Evolutionary conservation across 148 eudicot genomes (phyloP).

Genomic region (Linanthus parryae): DNA sequence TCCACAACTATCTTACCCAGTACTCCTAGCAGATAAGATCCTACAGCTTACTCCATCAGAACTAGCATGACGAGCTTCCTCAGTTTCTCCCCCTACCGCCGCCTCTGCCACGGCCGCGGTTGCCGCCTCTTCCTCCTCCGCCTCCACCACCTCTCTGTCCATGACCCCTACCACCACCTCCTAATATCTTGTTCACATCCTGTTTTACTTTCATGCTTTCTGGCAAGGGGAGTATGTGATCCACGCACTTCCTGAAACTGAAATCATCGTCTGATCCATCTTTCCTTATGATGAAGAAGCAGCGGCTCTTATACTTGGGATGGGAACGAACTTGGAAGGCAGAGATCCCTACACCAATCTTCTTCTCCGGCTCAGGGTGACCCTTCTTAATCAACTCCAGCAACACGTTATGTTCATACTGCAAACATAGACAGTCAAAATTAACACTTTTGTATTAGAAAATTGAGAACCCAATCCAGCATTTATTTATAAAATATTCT

Average conservation of each 20-base stretch:
- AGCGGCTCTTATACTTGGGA: slow-evolving; percentile 69
- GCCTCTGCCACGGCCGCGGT: slow-evolving; percentile 68
- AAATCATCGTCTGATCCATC: slow-evolving; percentile 76
- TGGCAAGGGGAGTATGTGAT: slow-evolving; percentile 85
- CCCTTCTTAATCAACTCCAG: slow-evolving; percentile 81
- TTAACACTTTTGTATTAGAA: not conserved
- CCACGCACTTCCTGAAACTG: slow-evolving; percentile 95
- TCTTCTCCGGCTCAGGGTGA: slow-evolving; percentile 67
- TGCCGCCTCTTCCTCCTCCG: slow-evolving; percentile 24
- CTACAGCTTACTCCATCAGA: too few species aligned
- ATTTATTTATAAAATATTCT: too few species aligned
- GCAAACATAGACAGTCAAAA: slow-evolving; percentile 11
- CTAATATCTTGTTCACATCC: slow-evolving; percentile 52
- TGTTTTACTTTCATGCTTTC: slow-evolving; percentile 68
- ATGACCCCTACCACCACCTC: slow-evolving; percentile 41
- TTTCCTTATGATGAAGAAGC: slow-evolving; percentile 71
- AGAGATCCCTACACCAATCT: slow-evolving; percentile 55
- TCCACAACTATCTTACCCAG: too few species aligned
- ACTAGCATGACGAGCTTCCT: too few species aligned
- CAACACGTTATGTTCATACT: slow-evolving; percentile 69
- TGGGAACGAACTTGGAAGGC: slow-evolving; percentile 76
- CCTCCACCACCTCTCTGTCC: slow-evolving; percentile 34
- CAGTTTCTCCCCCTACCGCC: slow-evolving; percentile 54
- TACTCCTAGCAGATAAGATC: too few species aligned
- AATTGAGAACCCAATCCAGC: not conserved